Percentiles rank a stretch among this genome's conserved stretches.
Evolutionary conservation across 164 flowering plant species (phyloP).

Genomic region (Cinnamomum micranthum): DNA sequence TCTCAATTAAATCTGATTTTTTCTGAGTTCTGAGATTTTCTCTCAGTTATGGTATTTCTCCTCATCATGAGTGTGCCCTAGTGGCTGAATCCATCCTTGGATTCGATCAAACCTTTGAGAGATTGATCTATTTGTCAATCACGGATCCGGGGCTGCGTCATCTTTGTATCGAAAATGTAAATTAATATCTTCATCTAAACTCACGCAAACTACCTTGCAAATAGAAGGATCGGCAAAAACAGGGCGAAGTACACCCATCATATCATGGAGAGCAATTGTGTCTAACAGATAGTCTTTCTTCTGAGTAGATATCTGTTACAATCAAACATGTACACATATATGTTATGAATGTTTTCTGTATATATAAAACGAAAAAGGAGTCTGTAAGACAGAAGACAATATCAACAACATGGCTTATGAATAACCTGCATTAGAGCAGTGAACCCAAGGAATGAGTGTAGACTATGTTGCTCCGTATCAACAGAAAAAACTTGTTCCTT

Average conservation of each 20-base stretch:
- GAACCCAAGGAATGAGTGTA: conserved; percentile 82
- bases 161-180: background rate
- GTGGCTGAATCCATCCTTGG: no score
- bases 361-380: background rate
- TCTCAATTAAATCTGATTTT: no score
- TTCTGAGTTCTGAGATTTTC: no score
- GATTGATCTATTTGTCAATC: no score
- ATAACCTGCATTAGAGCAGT: conserved; percentile 78
- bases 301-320: conserved; percentile 69
- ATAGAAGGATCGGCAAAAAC: conserved; percentile 71
- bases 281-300: conserved; percentile 80
- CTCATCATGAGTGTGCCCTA: no score
- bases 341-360: background rate
- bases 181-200: background rate
- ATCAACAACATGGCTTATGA: background rate
- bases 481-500: conserved; percentile 67
- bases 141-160: no score
- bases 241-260: conserved; percentile 62
- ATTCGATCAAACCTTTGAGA: no score
- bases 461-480: conserved; percentile 93
- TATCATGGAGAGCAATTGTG: conserved; percentile 79
- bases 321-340: background rate
- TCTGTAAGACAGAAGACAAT: background rate
- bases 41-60: no score
- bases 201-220: conserved; percentile 58